Percentiles rank a stretch among this genome's conserved stretches.
Evolutionary conservation across 371 early-diverging fungal genomes (phyloP).

Genomic region (Mucor plumbeus): DNA sequence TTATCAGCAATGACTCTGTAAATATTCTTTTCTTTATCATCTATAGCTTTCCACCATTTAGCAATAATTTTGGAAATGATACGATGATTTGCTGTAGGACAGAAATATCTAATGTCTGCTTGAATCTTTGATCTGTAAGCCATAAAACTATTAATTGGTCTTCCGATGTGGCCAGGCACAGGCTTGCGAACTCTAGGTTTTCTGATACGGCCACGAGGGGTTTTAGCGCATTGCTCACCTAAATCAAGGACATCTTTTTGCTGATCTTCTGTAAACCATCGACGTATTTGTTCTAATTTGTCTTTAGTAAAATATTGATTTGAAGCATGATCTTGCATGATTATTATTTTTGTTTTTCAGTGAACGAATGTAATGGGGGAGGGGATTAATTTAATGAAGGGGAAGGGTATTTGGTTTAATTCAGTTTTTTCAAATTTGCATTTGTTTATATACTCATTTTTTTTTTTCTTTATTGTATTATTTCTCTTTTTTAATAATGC

Average conservation of each 20-base stretch:
- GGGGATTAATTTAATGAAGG: constrained; percentile 2
- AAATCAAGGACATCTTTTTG: constrained; percentile 20
- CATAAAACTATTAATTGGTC: constrained; percentile 68
- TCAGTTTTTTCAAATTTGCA: neutral
- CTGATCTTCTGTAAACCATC: constrained; percentile 15
- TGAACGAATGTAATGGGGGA: constrained; percentile 17
- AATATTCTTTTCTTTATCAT: constrained; percentile 54
- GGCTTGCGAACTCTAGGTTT: constrained; percentile 27
- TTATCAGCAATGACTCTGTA: constrained; percentile 60
- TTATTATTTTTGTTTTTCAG: neutral
- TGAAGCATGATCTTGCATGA: constrained; percentile 5
- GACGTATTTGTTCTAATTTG: constrained; percentile 8
- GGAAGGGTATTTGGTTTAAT: neutral
- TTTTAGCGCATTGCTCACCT: neutral
- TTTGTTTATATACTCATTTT: neutral
- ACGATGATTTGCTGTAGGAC: constrained; percentile 70
- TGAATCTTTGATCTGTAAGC: constrained; percentile 69
- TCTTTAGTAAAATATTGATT: neutral
- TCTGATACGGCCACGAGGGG: constrained; percentile 18
- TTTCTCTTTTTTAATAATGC: neutral
- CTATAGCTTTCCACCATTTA: constrained; percentile 66
- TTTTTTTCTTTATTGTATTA: neutral
- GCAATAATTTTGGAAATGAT: constrained; percentile 70
- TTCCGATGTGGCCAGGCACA: constrained; percentile 41
- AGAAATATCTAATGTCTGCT: constrained; percentile 56